Evolutionary conservation across 164 flowering plant genomes (phyloP), one percentile per base, ranked within the genome.

Genomic region (Buxus sempervirens): DNA sequence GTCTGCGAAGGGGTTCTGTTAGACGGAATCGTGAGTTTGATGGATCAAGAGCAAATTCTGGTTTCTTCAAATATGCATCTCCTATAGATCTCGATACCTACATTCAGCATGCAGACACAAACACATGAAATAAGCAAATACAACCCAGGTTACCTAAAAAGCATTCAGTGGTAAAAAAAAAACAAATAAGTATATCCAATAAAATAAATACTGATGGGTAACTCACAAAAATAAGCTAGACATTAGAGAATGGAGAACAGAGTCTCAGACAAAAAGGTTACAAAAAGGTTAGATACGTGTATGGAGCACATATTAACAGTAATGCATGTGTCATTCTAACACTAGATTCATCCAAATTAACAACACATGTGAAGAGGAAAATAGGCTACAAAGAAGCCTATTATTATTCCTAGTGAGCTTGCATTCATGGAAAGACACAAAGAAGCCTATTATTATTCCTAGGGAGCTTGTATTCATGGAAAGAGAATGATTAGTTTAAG

Each of bases 11-110:
- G 59, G 96, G 88, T 66, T 85, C 88, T 28, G 79, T 21, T 27
- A 86, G 82, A 63, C 75, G 88, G 67, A 82, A 86, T 54, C 82
- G 77, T 27, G 86, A 82, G 71, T 78, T 69, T 32, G 86, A 81
- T 71, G 85, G 84, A 72, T 78, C 90, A 14, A 85, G 69, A 54
- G 79, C 42, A 59, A 83, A 85, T 69, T 85, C 93, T 54, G 90
- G 84, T 67, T 68, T 81, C 86, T 93, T 93, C 82, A 93, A 76
- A 75, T 89, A 89, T 20, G 88, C 95, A 82, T 92, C 98, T 13
- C 98, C 98, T 19, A 92, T 92, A 4, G 98, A 81, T 77, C 90
- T 86, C 0, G 93, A 85, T 21, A 91, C 96, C 97, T 91, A 69
- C 41, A 55, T n/a, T 10, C 57, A 66, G 18, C 22, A 15, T 54